Evolutionary conservation across 176 grass and related monocot species (phyloP).

Genomic region (Zoysia pacifica): DNA sequence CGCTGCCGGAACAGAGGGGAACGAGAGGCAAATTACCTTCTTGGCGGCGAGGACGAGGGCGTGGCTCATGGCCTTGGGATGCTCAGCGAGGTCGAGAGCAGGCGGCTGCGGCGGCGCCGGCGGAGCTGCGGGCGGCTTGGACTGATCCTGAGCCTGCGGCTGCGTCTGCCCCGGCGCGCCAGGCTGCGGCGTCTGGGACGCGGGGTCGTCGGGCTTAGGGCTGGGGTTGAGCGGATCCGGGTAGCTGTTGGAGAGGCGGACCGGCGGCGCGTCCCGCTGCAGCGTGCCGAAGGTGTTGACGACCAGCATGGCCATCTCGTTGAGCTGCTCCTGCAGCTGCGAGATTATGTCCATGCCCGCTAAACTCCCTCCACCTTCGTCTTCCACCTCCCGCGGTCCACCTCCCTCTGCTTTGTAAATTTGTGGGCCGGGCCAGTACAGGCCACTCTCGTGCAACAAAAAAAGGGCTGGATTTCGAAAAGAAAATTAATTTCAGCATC

Average conservation of each 20-base stretch:
- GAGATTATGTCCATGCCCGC: conserved; percentile 84
- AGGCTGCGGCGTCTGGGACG: conserved; percentile 35
- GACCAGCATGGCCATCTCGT: conserved; percentile 70
- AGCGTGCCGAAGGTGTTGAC: conserved; percentile 95
- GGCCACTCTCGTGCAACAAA: not conserved
- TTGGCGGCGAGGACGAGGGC: conserved; percentile 86
- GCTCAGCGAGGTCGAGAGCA: conserved; percentile 56
- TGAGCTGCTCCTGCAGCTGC: conserved; percentile 95
- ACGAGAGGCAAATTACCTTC: conserved; percentile 43
- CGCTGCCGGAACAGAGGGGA: not conserved
- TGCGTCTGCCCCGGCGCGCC: conserved; percentile 10
- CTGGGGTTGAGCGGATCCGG: conserved; percentile 77
- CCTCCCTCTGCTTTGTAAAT: no score
- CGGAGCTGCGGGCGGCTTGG: not conserved
- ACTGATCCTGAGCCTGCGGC: not conserved
- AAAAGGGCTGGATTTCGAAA: not conserved
- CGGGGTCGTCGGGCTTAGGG: conserved; percentile 44
- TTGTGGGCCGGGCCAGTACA: not conserved
- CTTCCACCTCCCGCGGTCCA: not conserved
- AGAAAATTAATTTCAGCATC: no score
- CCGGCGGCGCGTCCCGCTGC: conserved; percentile 81
- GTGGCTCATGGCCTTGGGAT: conserved; percentile 83
- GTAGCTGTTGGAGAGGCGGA: conserved; percentile 81
- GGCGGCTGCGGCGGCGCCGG: conserved; percentile 22
- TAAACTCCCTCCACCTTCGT: not conserved